Percentiles rank a stretch among this genome's conserved stretches.
Evolutionary conservation across 1,139 yeast species (phyloP).

Genomic region (Zhuliangozyma parablackwelliae): DNA sequence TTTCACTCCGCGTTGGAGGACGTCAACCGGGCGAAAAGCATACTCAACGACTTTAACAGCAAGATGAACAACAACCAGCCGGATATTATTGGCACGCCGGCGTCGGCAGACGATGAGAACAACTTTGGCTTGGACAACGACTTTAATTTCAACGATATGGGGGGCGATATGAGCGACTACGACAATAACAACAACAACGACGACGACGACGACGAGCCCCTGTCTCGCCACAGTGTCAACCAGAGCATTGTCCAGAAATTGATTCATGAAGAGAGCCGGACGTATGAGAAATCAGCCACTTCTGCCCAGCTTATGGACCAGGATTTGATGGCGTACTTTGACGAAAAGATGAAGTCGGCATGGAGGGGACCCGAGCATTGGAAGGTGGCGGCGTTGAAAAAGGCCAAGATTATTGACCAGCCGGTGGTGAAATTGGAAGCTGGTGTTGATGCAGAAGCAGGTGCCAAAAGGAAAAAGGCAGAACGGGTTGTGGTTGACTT

Average conservation of each 20-base stretch:
- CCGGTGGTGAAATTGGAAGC: slow-evolving; percentile 6
- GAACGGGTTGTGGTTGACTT: slow-evolving; percentile 47
- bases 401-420: slow-evolving; percentile 15
- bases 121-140: slow-evolving; percentile 31
- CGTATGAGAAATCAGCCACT: slow-evolving; percentile 15
- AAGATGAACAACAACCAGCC: slow-evolving; percentile 16
- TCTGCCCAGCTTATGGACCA: slow-evolving; percentile 47
- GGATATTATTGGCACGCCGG: slow-evolving; percentile 7
- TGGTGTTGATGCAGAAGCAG: neutral
- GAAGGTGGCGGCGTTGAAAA: slow-evolving; percentile 65
- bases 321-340: slow-evolving; percentile 77
- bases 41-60: slow-evolving; percentile 46
- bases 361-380: slow-evolving; percentile 97
- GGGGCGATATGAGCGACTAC: slow-evolving; percentile 15
- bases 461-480: slow-evolving; percentile 24
- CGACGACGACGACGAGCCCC: slow-evolving; percentile 10
- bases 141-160: slow-evolving; percentile 20
- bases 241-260: slow-evolving; percentile 22
- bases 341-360: slow-evolving; percentile 59
- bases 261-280: slow-evolving; percentile 15
- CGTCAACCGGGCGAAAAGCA: slow-evolving; percentile 50
- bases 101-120: slow-evolving; percentile 7
- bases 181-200: slow-evolving; percentile 14
- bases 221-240: slow-evolving; percentile 11
- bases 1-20: slow-evolving; percentile 57